Percentiles rank a stretch among this genome's conserved stretches.
These are phyloP conservation scores for Solanum ossicruentum DNA, from an alignment of 257 asterid species.

Conservation along the genomic window DNA sequence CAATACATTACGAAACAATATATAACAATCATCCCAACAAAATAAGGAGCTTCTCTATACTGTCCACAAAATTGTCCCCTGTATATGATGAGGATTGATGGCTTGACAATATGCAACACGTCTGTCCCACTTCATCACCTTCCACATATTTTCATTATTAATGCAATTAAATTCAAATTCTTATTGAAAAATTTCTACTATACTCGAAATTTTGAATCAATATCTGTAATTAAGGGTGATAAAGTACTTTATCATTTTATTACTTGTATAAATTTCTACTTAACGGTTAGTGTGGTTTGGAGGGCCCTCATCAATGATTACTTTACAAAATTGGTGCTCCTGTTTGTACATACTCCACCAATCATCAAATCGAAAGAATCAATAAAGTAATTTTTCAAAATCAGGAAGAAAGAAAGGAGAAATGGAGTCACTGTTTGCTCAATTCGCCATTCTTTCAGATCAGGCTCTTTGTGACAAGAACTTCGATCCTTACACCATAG, in stretches of 20 bases:
- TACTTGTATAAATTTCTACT: background rate
- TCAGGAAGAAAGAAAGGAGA: background rate
- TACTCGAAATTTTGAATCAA: too few relatives aligned
- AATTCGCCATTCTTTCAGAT: constrained; percentile 54
- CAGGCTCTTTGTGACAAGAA: constrained; percentile 53
- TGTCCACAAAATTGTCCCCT: background rate
- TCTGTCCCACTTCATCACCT: background rate
- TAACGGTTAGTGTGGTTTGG: background rate
- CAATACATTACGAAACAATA: too few relatives aligned
- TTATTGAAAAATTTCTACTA: too few relatives aligned
- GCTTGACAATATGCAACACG: background rate
- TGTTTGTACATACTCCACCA: background rate
- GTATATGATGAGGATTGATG: background rate
- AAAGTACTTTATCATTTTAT: too few relatives aligned
- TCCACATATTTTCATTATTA: background rate
- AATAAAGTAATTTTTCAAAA: background rate
- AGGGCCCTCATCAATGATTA: background rate
- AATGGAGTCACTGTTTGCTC: constrained; percentile 70
- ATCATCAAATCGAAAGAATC: background rate
- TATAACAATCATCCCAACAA: too few relatives aligned
- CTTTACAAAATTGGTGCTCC: background rate
- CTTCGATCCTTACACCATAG: constrained; percentile 65
- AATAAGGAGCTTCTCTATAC: too few relatives aligned
- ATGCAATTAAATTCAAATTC: too few relatives aligned
- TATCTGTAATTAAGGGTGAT: too few relatives aligned